Conservation (phyloP, 306 rosid genomes). For the Inga oerstediana region DNA sequence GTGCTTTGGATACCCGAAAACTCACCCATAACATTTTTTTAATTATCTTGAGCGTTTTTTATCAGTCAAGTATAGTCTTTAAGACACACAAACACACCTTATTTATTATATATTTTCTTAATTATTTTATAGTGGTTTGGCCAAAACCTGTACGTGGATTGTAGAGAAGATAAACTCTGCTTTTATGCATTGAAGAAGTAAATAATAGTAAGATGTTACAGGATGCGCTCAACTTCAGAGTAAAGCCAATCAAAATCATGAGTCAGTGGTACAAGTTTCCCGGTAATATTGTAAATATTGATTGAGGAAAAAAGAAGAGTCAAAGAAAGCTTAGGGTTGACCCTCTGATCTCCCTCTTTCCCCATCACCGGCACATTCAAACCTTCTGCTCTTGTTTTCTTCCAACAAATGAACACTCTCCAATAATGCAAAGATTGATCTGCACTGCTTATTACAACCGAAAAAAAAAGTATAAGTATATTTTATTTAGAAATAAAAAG, state of each 20-base stretch:
- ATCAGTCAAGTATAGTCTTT: constrained; percentile 12
- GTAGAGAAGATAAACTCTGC: not conserved
- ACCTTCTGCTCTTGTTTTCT: not conserved
- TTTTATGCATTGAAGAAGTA: too few relatives aligned
- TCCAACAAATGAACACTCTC: not conserved
- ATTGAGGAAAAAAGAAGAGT: not conserved
- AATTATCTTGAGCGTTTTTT: constrained; percentile 23
- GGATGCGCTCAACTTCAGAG: constrained; percentile 2
- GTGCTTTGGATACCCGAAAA: not conserved
- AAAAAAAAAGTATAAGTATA: too few relatives aligned
- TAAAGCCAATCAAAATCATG: not conserved
- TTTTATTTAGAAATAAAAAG: not conserved
- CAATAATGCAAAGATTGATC: not conserved
- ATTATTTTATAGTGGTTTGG: not conserved
- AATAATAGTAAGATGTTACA: too few relatives aligned
- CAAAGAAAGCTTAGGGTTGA: constrained; percentile 3
- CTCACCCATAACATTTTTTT: not conserved
- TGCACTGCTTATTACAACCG: not conserved
- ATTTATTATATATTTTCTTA: not conserved
- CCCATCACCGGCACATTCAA: not conserved
- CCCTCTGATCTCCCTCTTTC: not conserved
- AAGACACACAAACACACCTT: not conserved
- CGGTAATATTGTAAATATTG: not conserved
- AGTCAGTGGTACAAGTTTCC: not conserved
- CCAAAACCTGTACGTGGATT: constrained; percentile 2